Evolutionary conservation across 2,329 filamentous ascomycete genomes (phyloP).

Genomic region (Phialophora expanda): DNA sequence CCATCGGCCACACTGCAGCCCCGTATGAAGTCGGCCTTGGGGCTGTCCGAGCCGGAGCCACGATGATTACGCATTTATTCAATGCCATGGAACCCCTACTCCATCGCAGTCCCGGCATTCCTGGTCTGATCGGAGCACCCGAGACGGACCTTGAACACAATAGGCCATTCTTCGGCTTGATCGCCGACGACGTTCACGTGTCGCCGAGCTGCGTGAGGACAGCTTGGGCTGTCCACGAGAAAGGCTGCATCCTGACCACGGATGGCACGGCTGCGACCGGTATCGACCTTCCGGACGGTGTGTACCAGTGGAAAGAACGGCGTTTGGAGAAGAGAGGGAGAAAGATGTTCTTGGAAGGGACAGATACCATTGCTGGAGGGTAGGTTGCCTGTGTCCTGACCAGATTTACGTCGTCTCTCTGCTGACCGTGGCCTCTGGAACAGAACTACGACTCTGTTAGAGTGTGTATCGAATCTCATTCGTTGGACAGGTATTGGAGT

Average conservation of each 20-base stretch:
- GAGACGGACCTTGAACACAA: slow-evolving; percentile 26
- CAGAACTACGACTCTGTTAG: slow-evolving; percentile 67
- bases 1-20: slow-evolving; percentile 58
- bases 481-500: slow-evolving; percentile 72
- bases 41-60: slow-evolving; percentile 74
- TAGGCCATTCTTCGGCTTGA: slow-evolving; percentile 57
- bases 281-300: slow-evolving; percentile 52
- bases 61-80: slow-evolving; percentile 90
- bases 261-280: slow-evolving; percentile 61
- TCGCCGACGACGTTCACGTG: slow-evolving; percentile 60
- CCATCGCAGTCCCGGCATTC: slow-evolving; percentile 87
- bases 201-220: slow-evolving; percentile 57
- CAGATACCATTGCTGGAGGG: slow-evolving; percentile 8
- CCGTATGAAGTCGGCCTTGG: slow-evolving; percentile 65
- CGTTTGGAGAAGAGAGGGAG: no score
- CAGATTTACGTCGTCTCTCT: no score
- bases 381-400: no score
- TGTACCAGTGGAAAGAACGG: slow-evolving; percentile 52
- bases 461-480: slow-evolving; percentile 81
- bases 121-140: slow-evolving; percentile 74
- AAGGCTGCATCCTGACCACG: slow-evolving; percentile 65
- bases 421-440: no score
- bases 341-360: no score
- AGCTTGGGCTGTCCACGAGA: slow-evolving; percentile 73
- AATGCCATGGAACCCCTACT: slow-evolving; percentile 90